phyloP scores from a whole-genome alignment of 2,329 filamentous ascomycete species.

The Penicillium thymicola region DNA sequence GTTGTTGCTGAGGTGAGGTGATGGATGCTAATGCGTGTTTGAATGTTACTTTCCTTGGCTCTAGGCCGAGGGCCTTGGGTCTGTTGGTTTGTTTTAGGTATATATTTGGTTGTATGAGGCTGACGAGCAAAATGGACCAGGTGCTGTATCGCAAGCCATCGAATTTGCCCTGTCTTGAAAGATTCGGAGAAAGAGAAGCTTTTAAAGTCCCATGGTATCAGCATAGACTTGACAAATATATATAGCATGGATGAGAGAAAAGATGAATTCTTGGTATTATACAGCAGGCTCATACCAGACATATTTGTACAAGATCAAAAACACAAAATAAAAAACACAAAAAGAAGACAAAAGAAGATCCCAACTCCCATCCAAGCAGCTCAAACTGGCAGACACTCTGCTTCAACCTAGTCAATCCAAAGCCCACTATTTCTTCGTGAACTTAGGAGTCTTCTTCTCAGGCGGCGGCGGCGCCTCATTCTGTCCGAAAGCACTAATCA shows the following conservation, averaged over 20 bases:
- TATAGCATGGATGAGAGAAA: neutral
- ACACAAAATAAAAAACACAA: neutral
- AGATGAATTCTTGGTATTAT: slow-evolving; percentile 13
- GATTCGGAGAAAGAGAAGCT: too few species aligned
- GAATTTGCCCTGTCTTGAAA: too few species aligned
- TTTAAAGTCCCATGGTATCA: too few species aligned
- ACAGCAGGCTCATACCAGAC: slow-evolving; percentile 12
- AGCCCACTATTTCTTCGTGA: slow-evolving; percentile 32
- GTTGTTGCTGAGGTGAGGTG: too few species aligned
- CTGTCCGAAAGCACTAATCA: slow-evolving; percentile 53
- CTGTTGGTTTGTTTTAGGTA: too few species aligned
- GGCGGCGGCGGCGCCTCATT: slow-evolving; percentile 29
- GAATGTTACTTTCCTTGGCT: too few species aligned
- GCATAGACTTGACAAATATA: neutral
- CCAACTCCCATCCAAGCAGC: slow-evolving; percentile 21
- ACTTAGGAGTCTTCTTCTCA: slow-evolving; percentile 15
- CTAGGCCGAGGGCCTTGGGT: too few species aligned
- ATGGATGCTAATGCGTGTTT: too few species aligned
- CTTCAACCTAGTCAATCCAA: neutral
- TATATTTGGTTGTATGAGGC: too few species aligned
- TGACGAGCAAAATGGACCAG: too few species aligned
- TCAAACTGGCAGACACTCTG: neutral
- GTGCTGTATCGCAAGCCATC: too few species aligned
- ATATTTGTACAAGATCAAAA: slow-evolving; percentile 22
- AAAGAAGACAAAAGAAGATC: slow-evolving; percentile 8